phyloP scores from a whole-genome alignment of 768 basidiomycete species.

The Lactifluus echinatus region DNA sequence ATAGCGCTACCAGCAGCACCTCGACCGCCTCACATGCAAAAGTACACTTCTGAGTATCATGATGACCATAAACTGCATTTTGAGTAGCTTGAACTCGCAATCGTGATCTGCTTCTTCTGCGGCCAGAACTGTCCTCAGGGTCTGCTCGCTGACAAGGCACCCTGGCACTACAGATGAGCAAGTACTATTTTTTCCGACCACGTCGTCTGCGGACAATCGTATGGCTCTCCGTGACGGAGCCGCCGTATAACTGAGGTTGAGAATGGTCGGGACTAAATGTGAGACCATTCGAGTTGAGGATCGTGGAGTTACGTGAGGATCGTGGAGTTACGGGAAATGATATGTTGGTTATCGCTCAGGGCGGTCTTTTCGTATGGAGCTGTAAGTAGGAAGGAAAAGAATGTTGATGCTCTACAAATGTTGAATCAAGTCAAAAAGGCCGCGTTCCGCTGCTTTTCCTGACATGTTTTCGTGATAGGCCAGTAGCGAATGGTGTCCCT shows the following conservation, averaged over 20 bases:
- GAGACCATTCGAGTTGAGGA: too few species aligned
- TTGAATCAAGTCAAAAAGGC: background rate
- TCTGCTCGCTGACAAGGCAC: background rate
- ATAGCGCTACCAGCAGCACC: background rate
- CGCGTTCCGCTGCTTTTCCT: background rate
- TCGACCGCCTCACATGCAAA: slow-evolving; percentile 34
- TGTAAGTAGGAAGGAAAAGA: background rate
- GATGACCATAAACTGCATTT: slow-evolving; percentile 36
- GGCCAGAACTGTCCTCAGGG: background rate
- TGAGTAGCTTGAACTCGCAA: slow-evolving; percentile 42
- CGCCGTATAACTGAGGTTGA: background rate
- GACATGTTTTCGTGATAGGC: too few species aligned
- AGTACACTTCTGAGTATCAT: slow-evolving; percentile 37
- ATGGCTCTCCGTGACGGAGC: background rate
- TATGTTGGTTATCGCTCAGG: background rate
- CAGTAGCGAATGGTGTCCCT: background rate
- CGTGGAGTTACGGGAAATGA: background rate
- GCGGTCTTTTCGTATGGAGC: background rate
- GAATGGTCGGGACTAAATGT: background rate
- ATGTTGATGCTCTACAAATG: background rate
- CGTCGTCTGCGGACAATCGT: background rate
- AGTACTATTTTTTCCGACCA: background rate
- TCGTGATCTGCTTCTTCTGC: slow-evolving; percentile 8
- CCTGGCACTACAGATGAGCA: background rate
- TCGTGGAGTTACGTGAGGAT: background rate